Conservation (phyloP, 805 yeast species). For the Metschnikowia proteae region DNA sequence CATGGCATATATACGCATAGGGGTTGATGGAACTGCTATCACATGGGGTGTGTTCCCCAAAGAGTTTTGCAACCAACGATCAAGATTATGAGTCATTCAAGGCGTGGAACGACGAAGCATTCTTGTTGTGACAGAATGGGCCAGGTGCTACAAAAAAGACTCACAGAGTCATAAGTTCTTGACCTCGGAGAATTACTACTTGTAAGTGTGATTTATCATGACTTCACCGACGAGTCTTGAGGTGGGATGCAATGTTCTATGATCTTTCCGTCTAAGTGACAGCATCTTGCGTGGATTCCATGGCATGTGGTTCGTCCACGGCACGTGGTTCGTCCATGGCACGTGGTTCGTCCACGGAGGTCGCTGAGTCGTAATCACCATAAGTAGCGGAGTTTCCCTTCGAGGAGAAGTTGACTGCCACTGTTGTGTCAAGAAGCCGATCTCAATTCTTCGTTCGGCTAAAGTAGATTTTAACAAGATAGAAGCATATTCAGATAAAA, state of each 20-base stretch:
- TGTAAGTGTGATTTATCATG: slow-evolving; percentile 87
- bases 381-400: slow-evolving; percentile 76
- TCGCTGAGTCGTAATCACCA: slow-evolving; percentile 55
- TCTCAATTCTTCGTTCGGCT: slow-evolving; percentile 53
- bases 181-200: slow-evolving; percentile 54
- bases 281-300: slow-evolving; percentile 74
- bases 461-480: no score
- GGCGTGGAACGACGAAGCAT: slow-evolving; percentile 97
- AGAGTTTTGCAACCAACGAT: slow-evolving; percentile 88
- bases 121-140: slow-evolving; percentile 88
- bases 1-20: slow-evolving; percentile 54
- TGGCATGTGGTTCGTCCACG: neutral
- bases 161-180: slow-evolving; percentile 59
- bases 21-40: slow-evolving; percentile 92
- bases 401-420: slow-evolving; percentile 75
- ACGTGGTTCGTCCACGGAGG: slow-evolving; percentile 47
- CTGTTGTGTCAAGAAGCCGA: slow-evolving; percentile 75
- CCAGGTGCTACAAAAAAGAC: slow-evolving; percentile 62
- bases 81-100: slow-evolving; percentile 84
- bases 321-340: slow-evolving; percentile 47
- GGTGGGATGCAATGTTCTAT: slow-evolving; percentile 62
- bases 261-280: slow-evolving; percentile 61
- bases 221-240: slow-evolving; percentile 71
- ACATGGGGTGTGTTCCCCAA: slow-evolving; percentile 98
- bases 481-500: no score